phyloP scores from a whole-genome alignment of 306 rosid genomes.

The Crotalaria pallida region DNA sequence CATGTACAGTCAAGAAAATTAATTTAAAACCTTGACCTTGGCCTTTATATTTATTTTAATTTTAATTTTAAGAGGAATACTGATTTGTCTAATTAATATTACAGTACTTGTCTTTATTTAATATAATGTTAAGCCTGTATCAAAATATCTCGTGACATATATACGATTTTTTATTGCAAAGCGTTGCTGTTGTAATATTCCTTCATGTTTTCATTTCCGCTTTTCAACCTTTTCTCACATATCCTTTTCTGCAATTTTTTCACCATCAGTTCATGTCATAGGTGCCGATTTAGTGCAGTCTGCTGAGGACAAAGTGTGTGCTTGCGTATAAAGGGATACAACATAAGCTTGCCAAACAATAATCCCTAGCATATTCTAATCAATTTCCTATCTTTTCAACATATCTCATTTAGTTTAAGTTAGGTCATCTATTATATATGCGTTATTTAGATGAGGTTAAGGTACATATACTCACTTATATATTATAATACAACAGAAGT shows the following conservation, averaged over 20 bases:
- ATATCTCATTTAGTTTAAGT: not conserved
- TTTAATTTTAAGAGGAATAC: too few species aligned
- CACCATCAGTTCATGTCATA: not conserved
- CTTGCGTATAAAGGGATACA: not conserved
- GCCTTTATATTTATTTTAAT: too few species aligned
- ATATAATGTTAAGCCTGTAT: not conserved
- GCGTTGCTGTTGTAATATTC: not conserved
- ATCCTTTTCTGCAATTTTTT: not conserved
- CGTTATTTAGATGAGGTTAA: not conserved
- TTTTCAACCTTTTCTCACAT: not conserved
- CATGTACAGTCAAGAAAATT: too few species aligned
- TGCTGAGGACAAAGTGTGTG: constrained; percentile 7
- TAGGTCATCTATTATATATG: constrained; percentile 11
- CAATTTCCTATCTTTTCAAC: not conserved
- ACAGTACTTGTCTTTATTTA: too few species aligned
- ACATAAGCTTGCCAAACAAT: not conserved
- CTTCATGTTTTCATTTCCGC: not conserved
- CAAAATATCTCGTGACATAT: not conserved
- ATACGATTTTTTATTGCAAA: not conserved
- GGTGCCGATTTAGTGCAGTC: not conserved
- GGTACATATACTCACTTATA: not conserved
- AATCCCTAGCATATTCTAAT: not conserved
- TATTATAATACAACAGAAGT: not conserved
- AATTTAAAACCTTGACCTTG: too few species aligned
- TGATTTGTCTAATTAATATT: too few species aligned